Evolutionary conservation across 805 yeast species (phyloP).

Genomic region (Starmerella gropengiesseri): DNA sequence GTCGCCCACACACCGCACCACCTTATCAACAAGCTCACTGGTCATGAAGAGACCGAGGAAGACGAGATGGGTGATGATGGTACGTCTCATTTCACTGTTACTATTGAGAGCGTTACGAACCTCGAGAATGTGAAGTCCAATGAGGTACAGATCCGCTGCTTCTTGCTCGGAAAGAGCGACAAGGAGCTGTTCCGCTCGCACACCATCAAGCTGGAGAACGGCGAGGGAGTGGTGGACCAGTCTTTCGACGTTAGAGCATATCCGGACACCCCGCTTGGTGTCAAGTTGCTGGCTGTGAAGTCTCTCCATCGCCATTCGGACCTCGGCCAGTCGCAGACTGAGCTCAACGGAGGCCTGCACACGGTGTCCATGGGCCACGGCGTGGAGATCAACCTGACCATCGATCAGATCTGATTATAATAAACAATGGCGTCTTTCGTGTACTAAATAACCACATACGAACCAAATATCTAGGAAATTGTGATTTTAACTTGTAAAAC

Average conservation of each 20-base stretch:
- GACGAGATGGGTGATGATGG: constrained; percentile 15
- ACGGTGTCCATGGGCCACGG: constrained; percentile 27
- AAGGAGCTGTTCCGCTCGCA: constrained; percentile 60
- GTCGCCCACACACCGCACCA: constrained; percentile 31
- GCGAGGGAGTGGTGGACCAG: constrained; percentile 30
- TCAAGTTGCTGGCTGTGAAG: constrained; percentile 57
- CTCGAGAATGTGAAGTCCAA: constrained; percentile 24
- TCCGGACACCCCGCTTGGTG: constrained; percentile 46
- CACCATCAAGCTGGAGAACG: constrained; percentile 40
- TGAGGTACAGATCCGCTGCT: constrained; percentile 40
- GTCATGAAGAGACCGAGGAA: constrained; percentile 15
- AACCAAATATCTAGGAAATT: too few relatives aligned
- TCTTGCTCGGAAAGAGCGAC: constrained; percentile 31
- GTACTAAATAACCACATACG: too few relatives aligned
- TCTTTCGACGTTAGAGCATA: constrained; percentile 56
- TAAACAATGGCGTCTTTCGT: too few relatives aligned
- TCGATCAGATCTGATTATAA: constrained; percentile 4
- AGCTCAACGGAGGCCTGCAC: constrained; percentile 28
- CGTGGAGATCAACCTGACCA: constrained; percentile 6
- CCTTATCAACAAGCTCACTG: constrained; percentile 34
- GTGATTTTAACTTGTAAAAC: too few relatives aligned
- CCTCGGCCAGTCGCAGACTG: constrained; percentile 48
- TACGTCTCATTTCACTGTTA: constrained; percentile 14
- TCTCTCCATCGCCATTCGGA: constrained; percentile 60
- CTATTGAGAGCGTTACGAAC: constrained; percentile 20